A percentile compares a stretch with the other conserved stretches of the same genome.
Evolutionary conservation across 306 rosid species (phyloP).

Genomic region (Lathyrus aphaca): DNA sequence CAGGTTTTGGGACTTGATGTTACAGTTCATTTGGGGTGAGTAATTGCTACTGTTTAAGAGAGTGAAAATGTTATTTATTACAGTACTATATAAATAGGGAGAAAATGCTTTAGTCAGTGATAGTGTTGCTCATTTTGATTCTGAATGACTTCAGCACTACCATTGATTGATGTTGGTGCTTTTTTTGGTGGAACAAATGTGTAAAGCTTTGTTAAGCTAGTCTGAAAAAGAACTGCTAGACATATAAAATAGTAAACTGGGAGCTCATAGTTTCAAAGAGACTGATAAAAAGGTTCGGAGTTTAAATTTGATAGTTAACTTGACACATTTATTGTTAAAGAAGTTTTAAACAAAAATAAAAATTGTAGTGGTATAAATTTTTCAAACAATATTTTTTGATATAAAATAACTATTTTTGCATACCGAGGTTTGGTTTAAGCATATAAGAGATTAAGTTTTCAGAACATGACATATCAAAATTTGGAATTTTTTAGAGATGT

Average conservation of each 20-base stretch:
- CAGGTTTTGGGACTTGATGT: not conserved
- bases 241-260: not conserved
- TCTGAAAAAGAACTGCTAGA: not conserved
- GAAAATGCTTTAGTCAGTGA: conserved; percentile 5
- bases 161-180: not conserved
- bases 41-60: not conserved
- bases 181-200: conserved; percentile 16
- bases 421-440: no score
- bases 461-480: no score
- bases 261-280: not conserved
- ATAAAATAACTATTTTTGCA: no score
- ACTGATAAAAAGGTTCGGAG: no score
- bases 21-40: not conserved
- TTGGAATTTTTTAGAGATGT: no score
- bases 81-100: not conserved
- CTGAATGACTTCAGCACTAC: not conserved
- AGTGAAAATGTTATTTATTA: not conserved
- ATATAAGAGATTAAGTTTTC: no score
- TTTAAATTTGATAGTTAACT: no score
- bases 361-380: no score
- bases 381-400: no score
- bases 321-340: no score
- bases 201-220: not conserved
- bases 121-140: not conserved
- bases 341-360: no score